Base-by-base conservation (phyloP, 1,284 basidiomycete genomes). In the Ceratobasidium sp. region DNA sequence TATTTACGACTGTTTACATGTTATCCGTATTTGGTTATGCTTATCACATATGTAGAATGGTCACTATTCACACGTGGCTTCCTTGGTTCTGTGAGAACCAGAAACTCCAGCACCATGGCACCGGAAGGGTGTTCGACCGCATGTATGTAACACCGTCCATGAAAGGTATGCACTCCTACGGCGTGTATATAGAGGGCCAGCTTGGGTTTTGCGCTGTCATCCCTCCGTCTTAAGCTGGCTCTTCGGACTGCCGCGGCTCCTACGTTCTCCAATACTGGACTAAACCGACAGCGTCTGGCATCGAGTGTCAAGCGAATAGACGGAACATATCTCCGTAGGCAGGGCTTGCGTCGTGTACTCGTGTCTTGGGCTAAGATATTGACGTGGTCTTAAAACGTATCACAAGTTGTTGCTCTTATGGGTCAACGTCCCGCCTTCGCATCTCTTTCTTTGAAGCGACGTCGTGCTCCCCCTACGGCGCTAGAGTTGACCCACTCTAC, bases 141-240 rank as follows among this genome's bases (percentile, higher is more conserved):
- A 70, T 66, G 63, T 49, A 66, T 60, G 20, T 28, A 49, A 44
- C 9, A 42, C 28, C 53, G 33, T 33, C 51, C 51, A 53, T 70
- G 68, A 70, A 70, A 70, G 68, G 68, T 55, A 70, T 56, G 68
- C 23, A 20, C 42, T n/a, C 63, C 63, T 46, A 42, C 42, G 60
- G n/a, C 51, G 20, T 23, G 61, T 70, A 70, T 33, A 55, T 70
- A 70, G 23, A 56, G 28, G 56, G 33, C 18, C 53, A 23, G 13
- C 51, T 53, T 20, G 39, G 68, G 49, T 26, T 5, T 55, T 49
- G 28, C 20, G n/a, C 49, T 39, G 53, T 56, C 53, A 70, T 55
- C 68, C 68, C 53, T 42, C 68, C 13, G 68, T 70, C 68, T 70
- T 70, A 40, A 55, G 68, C 68, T 70, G 68, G 68, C 42, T 55